Evolutionary conservation across 1,284 basidiomycete species (phyloP), one percentile per base, ranked within the genome.

Genomic region (Cryptococcus sp.): DNA sequence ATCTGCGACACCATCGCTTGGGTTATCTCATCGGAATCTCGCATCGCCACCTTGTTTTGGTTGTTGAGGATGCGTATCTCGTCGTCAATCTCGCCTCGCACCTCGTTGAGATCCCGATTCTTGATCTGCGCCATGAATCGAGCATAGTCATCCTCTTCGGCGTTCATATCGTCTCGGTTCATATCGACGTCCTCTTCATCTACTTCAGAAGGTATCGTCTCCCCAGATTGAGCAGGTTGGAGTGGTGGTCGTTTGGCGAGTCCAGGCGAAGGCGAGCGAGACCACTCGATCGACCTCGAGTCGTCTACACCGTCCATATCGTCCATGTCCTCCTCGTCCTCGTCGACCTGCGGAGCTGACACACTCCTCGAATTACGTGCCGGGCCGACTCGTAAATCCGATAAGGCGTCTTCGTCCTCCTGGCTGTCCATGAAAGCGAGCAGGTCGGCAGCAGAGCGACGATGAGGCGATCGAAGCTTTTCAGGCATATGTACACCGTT

Each of bases 1-100:
- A 98, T 95, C 72, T 98, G 94, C 2, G 82, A 79, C 39, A 95
- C 80, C 93, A 97, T 97, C 57, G 93, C 86, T 65, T 87, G 84
- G 3, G 88, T 94, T 58, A 97, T 82, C 65, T 97, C 93, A 62
- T 97, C 95, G 10, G 92, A 87, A 73, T 94, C 91, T 33, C 92
- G 80, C 80, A 92, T 84, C 16, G 91, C 88, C 35, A 82, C 83
- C 69, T 89, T 93, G 66, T 82, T 82, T 71, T 94, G 87, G 66
- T 82, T 79, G 63, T 91, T 84, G 41, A 98, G 75, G 3, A 78
- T 77, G 50, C 79, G 79, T 51, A 99, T 92, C 72, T 99, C 95
- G 45, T 85, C 84, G 66, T 94, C 89, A 47, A 97, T 92, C 73
- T 98, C 93, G 41, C 78, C 77, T 50, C 86, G 80, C 39, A 94